phyloP scores from a whole-genome alignment of 306 rosid species.

The Morella rubra region DNA sequence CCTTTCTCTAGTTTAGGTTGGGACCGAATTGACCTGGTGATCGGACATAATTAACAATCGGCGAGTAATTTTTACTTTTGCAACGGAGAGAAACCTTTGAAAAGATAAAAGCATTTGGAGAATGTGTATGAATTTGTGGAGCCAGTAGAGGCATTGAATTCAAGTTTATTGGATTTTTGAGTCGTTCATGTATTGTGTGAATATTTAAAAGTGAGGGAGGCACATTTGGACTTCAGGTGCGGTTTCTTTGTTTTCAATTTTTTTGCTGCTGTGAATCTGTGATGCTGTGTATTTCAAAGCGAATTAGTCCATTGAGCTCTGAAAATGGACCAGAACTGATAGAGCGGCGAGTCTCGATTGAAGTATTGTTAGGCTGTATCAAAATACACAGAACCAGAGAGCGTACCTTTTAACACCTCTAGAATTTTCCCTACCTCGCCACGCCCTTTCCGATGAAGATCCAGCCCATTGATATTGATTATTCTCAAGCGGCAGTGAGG shows the following conservation, averaged over 20 bases:
- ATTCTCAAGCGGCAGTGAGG: slow-evolving; percentile 38
- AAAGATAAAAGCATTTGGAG: neutral
- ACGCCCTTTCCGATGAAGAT: slow-evolving; percentile 93
- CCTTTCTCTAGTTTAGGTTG: neutral
- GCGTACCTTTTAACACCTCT: neutral
- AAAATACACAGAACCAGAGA: neutral
- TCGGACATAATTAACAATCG: neutral
- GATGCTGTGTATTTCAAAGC: slow-evolving; percentile 23
- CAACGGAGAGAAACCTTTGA: neutral
- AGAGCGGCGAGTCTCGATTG: neutral
- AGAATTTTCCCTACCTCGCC: neutral
- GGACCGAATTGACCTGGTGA: neutral
- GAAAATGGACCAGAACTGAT: slow-evolving; percentile 37
- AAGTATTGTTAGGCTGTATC: neutral
- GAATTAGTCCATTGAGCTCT: slow-evolving; percentile 24
- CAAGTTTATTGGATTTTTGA: neutral
- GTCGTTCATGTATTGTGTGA: neutral
- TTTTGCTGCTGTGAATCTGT: too few species aligned
- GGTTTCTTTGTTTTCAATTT: neutral
- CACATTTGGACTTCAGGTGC: slow-evolving; percentile 24
- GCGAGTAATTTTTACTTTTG: neutral
- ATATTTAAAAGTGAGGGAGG: slow-evolving; percentile 15
- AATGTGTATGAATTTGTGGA: slow-evolving; percentile 7
- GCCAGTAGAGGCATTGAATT: slow-evolving; percentile 10
- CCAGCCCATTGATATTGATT: slow-evolving; percentile 75